These are phyloP conservation scores for Populus tremula DNA, from an alignment of 345 rosid species.

Conservation along the genomic window DNA sequence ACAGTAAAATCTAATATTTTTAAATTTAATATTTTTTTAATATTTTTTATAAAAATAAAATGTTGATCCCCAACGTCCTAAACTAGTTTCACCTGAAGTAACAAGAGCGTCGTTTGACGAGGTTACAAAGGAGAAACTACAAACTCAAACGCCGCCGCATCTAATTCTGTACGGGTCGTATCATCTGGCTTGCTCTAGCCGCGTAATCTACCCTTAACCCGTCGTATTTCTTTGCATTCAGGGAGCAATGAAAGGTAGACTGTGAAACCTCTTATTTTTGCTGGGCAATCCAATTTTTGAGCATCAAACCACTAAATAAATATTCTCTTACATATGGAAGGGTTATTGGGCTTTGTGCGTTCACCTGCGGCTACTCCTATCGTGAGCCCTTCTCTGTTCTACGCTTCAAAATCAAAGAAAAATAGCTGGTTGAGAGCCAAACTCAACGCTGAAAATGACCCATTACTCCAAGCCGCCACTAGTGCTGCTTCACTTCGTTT, in stretches of 20 bases:
- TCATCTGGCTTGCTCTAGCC: too few relatives aligned
- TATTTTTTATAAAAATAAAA: too few relatives aligned
- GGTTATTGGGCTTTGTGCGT: slow-evolving; percentile 17
- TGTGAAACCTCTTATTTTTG: background rate
- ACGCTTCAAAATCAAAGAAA: slow-evolving; percentile 20
- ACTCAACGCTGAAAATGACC: slow-evolving; percentile 47
- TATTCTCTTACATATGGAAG: slow-evolving; percentile 20
- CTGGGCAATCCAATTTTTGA: background rate
- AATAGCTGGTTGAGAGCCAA: slow-evolving; percentile 37
- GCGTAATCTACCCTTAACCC: too few relatives aligned
- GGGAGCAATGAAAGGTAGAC: background rate
- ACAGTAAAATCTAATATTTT: accelerated
- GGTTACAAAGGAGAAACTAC: too few relatives aligned
- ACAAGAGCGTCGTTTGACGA: too few relatives aligned
- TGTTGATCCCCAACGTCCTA: too few relatives aligned
- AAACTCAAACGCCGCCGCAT: too few relatives aligned
- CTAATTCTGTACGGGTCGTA: too few relatives aligned
- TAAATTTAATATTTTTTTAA: too few relatives aligned
- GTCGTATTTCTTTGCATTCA: too few relatives aligned
- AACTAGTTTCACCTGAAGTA: too few relatives aligned
- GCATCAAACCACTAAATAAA: background rate
- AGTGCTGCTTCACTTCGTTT: slow-evolving; percentile 71
- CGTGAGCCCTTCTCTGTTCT: background rate
- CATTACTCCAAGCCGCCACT: slow-evolving; percentile 56
- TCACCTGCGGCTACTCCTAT: slow-evolving; percentile 9